Conservation (phyloP, 176 grass and related monocot genomes). For the Chloris gayana region DNA sequence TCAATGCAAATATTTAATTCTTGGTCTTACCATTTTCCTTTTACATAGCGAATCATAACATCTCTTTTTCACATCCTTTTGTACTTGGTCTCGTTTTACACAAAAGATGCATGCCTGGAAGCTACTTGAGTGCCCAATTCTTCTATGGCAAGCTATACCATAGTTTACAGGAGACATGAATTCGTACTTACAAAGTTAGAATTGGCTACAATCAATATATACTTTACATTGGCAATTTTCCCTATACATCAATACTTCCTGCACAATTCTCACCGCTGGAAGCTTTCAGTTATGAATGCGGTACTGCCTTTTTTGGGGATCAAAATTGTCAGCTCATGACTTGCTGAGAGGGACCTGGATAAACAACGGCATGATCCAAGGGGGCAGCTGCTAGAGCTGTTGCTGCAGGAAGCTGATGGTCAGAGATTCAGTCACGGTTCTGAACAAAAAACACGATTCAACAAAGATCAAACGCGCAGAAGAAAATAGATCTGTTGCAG, state of each 20-base stretch:
- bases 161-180: constrained; percentile 41
- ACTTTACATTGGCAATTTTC: constrained; percentile 46
- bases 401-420: constrained; percentile 51
- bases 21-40: not conserved
- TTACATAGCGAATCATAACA: not conserved
- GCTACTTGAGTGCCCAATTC: constrained; percentile 15
- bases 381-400: constrained; percentile 29
- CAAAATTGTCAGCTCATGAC: constrained; percentile 28
- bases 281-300: constrained; percentile 6
- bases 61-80: not conserved
- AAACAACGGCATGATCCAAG: constrained; percentile 1
- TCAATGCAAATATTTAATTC: not conserved
- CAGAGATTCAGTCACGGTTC: constrained; percentile 51
- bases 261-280: constrained; percentile 1
- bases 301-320: not conserved
- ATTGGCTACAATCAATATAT: constrained; percentile 41
- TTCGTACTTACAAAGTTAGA: constrained; percentile 47
- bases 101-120: constrained; percentile 5
- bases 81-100: not conserved
- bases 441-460: not conserved
- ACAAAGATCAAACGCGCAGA: not conserved
- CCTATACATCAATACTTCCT: constrained; percentile 41
- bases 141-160: constrained; percentile 38
- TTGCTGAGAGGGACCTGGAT: constrained; percentile 9
- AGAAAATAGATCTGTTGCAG: not conserved